Conservation (phyloP, 768 basidiomycete genomes). For the Amanita phalloides region DNA sequence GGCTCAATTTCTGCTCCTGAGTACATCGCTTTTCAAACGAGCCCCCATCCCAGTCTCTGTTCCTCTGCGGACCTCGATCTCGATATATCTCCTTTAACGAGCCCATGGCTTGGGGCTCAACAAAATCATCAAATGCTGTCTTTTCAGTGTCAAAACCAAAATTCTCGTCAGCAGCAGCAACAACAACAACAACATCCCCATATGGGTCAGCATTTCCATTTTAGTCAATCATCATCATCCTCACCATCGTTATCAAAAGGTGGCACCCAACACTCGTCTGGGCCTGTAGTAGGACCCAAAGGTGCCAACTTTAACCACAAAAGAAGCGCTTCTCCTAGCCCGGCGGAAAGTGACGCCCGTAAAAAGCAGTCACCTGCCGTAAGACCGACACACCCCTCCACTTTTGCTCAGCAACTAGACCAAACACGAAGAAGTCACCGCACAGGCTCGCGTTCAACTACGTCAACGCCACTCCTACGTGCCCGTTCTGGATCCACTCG, state of each 20-base stretch:
- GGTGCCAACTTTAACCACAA: constrained; percentile 27
- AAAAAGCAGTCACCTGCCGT: constrained; percentile 48
- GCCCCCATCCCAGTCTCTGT: constrained; percentile 15
- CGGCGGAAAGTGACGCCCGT: constrained; percentile 38
- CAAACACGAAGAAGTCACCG: constrained; percentile 14
- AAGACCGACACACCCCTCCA: constrained; percentile 17
- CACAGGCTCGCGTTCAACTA: constrained; percentile 41
- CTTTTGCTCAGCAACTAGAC: constrained; percentile 9
- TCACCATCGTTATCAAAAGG: constrained; percentile 2
- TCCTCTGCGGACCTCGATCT: constrained; percentile 48
- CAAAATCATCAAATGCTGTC: constrained; percentile 12
- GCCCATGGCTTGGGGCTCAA: constrained; percentile 68
- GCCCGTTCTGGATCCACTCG: constrained; percentile 21
- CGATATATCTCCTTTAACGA: constrained; percentile 72
- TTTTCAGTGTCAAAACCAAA: neutral
- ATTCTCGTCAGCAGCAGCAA: neutral
- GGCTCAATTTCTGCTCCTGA: constrained; percentile 60
- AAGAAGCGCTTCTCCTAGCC: constrained; percentile 46
- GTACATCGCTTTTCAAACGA: constrained; percentile 56
- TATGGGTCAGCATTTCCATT: neutral
- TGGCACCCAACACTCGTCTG: neutral
- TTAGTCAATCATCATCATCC: constrained; percentile 9
- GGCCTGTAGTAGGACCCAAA: neutral
- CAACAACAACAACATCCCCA: constrained; percentile 6
- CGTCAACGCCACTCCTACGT: constrained; percentile 47